Conservation (phyloP, 108 stramenopile species). For the Cyclotella sp. region DNA sequence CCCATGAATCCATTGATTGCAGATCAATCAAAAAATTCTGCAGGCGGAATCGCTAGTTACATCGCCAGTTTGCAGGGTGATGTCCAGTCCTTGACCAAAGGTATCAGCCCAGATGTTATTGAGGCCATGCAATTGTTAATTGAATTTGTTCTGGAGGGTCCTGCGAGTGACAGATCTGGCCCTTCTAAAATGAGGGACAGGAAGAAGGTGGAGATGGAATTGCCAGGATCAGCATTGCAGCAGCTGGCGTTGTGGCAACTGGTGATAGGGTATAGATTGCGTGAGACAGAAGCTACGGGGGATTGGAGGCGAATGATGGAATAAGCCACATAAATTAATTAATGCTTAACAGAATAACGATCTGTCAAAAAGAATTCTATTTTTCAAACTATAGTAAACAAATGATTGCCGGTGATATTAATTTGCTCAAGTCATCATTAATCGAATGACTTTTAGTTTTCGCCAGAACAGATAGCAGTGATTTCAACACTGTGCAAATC, state of each 20-base stretch:
- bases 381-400: too few relatives aligned
- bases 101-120: conserved; percentile 84
- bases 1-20: conserved; percentile 16
- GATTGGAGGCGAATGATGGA: conserved; percentile 83
- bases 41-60: conserved; percentile 73
- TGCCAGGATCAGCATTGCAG: conserved; percentile 86
- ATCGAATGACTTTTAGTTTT: too few relatives aligned
- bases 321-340: conserved; percentile 17
- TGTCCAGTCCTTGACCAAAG: conserved; percentile 76
- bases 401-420: too few relatives aligned
- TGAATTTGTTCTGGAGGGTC: conserved; percentile 86
- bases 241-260: conserved; percentile 92
- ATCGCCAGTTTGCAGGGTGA: conserved; percentile 85
- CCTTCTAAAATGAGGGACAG: conserved; percentile 23
- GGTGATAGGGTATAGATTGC: conserved; percentile 86
- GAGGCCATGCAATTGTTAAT: conserved; percentile 89
- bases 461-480: too few relatives aligned
- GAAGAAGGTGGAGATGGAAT: conserved; percentile 75
- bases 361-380: background rate
- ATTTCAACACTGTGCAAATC: too few relatives aligned
- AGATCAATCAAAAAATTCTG: conserved; percentile 18
- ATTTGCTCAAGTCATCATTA: too few relatives aligned
- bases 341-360: background rate
- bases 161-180: conserved; percentile 30
- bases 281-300: conserved; percentile 89